Base-by-base conservation (phyloP, 2,329 filamentous ascomycete species). In the Fusarium robinianum region DNA sequence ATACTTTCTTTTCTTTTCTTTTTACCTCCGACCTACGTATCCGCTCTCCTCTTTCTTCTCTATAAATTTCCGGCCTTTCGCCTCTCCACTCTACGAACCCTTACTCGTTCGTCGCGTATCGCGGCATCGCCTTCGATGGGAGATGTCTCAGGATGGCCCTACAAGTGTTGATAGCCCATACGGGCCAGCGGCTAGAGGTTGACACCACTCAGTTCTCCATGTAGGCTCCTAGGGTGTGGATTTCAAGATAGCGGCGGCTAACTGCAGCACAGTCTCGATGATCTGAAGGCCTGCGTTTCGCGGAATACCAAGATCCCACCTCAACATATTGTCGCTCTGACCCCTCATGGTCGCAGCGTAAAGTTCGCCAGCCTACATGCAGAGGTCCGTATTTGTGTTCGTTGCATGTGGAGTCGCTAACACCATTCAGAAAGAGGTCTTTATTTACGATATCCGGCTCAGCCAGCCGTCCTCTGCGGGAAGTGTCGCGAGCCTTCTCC, bases 91-190 rank as follows among this genome's bases (percentile, higher is more conserved):
- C 26, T 22, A 12, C 30, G 16, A 37, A 46, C 36, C 49, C 19
- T 34, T 41, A 30, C 36, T 31, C 31, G 46, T 37, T 52, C 45
- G 59, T 57, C 53, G 52, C 59, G 40, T 51, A 54, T 57, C 53
- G 56, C 62, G 55, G 61, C 55, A 56, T 56, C 41, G 35, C 52
- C 55, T 58, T 59, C 46, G 48, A 61, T 60, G 62, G 67, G 72
- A 72, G 64, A 78, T 79, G 76, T 73, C 73, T 74, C 72, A 80
- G 77, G 72, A 95, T 95, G 90, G 87, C 88, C 75, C 82, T 92
- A 68, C 84, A 89, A 74, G 85, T 96, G 72, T 88, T 90, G 76
- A 85, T 96, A 67, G 90, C 90, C 79, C 91, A 95, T 74, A 90
- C 88, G 71, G 92, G 92, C 76, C 85, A 90, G 77, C 85, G 86